Base-by-base conservation (phyloP, 164 flowering plant genomes). In the Stephania yunnanensis region DNA sequence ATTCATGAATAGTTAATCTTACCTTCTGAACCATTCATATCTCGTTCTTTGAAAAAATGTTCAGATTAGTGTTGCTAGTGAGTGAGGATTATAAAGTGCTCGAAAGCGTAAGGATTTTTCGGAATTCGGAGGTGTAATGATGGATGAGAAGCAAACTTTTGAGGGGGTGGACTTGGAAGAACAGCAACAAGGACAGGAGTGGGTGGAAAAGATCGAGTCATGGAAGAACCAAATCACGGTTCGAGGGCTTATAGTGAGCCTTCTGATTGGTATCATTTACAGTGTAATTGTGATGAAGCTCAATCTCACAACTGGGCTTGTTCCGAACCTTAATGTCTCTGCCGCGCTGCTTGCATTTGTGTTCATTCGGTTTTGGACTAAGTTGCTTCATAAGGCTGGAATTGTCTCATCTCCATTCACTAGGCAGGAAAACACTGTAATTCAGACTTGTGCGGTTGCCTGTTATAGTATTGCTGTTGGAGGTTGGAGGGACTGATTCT, bases 391-490 rank as follows among this genome's bases (percentile, higher is more conserved):
- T 6, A 89, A 83, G 65, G 82, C 82, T 20, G 97, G 97, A 9
- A 71, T 84, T 53, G 76, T 80, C 6, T 61, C 91, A 0, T 71
- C 77, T 13, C 99, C 98, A 10, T 95, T 95, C 82, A 92, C 98
- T 1, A 70, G 81, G 11, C 98, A 95, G 82, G 99, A 95, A 86
- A 95, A 95, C 67, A 93, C 97, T 6, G 89, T 95, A 83, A 89
- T 95, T 25, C 99, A 93, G 78, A 93, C 99, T 0, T 93, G 94
- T 77, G 88, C 94, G 3, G 98, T 93, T 73, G 99, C 99, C 2
- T 93, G 99, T 65, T 95, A 91, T 70, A 88, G 92, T 83, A 88
- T 92, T 76, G 84, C 93, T 29, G 81, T 87, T 67, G 94, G 92
- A 91, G 99, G 99, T 94, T 61, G 8, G 80, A 22, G 17, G 9